Conservation (phyloP, 2,329 filamentous ascomycete genomes). For the Penicillium sp. region DNA sequence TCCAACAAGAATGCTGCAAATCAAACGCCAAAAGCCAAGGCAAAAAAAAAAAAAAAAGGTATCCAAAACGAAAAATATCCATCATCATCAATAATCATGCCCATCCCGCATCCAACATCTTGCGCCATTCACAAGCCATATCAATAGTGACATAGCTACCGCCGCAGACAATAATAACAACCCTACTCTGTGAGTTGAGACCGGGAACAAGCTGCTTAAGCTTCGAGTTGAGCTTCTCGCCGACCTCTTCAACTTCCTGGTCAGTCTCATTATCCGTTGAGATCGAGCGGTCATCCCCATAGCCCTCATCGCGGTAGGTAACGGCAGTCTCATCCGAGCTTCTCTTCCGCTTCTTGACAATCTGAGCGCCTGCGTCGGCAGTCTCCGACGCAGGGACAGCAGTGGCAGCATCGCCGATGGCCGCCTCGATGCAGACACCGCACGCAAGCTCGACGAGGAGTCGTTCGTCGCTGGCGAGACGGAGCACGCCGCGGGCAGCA, state of each 20-base stretch:
- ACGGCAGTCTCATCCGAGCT: conserved; percentile 5
- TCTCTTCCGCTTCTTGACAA: conserved; percentile 32
- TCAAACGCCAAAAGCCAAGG: conserved; percentile 3
- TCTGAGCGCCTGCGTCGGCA: conserved; percentile 10
- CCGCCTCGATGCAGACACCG: conserved; percentile 68
- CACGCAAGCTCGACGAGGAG: conserved; percentile 82
- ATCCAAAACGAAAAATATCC: conserved; percentile 2
- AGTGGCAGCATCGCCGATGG: conserved; percentile 33
- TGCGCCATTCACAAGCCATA: conserved; percentile 58
- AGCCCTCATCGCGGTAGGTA: conserved; percentile 32
- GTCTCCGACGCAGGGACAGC: conserved; percentile 6
- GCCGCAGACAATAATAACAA: conserved; percentile 84
- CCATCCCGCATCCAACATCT: conserved; percentile 44
- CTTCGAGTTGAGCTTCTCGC: conserved; percentile 33
- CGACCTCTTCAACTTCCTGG: conserved; percentile 18
- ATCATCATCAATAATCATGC: conserved; percentile 16
- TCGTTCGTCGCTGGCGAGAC: conserved; percentile 77
- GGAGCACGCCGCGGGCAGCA: conserved; percentile 72
- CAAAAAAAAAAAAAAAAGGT: not conserved
- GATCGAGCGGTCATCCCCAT: conserved; percentile 35
- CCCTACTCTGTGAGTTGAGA: conserved; percentile 63
- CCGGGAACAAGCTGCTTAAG: conserved; percentile 62
- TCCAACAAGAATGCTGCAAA: not conserved
- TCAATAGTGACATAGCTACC: conserved; percentile 65
- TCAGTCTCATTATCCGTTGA: conserved; percentile 29